Percentiles rank a stretch among this genome's conserved stretches.
Evolutionary conservation across 2,329 filamentous ascomycete species (phyloP).

Genomic region (Colletotrichum nymphaeae): DNA sequence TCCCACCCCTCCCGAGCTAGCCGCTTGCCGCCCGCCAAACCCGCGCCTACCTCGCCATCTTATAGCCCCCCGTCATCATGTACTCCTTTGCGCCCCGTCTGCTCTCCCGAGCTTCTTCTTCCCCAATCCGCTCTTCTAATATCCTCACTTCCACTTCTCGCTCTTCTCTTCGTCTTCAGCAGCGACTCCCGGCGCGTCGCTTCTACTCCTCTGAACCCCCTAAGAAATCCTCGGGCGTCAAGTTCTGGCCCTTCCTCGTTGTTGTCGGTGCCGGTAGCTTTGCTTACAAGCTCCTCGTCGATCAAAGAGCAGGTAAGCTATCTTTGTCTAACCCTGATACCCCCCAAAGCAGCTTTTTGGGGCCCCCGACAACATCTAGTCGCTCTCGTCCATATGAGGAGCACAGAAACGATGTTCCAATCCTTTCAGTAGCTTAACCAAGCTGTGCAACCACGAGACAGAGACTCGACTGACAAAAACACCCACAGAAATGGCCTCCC

Average conservation of each 20-base stretch:
- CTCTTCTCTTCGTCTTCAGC: slow-evolving; percentile 9
- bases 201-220: slow-evolving; percentile 56
- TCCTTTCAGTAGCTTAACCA: neutral
- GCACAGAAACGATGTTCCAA: neutral
- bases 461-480: slow-evolving; percentile 8
- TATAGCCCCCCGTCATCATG: neutral
- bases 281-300: slow-evolving; percentile 62
- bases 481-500: slow-evolving; percentile 52
- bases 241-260: slow-evolving; percentile 69
- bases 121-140: slow-evolving; percentile 10
- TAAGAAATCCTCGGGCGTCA: slow-evolving; percentile 53
- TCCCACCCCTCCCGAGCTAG: neutral
- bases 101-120: slow-evolving; percentile 20
- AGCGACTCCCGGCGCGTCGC: slow-evolving; percentile 39
- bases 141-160: neutral
- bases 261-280: slow-evolving; percentile 60
- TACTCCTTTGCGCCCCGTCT: slow-evolving; percentile 16
- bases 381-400: neutral
- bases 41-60: neutral
- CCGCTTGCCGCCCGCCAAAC: neutral
- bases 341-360: neutral
- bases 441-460: no score
- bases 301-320: slow-evolving; percentile 59
- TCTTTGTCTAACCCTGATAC: neutral
- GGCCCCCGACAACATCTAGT: neutral